These are phyloP conservation scores for Yamadazyma atlantica DNA, from an alignment of 1,139 yeast species.

Conservation along the genomic window DNA sequence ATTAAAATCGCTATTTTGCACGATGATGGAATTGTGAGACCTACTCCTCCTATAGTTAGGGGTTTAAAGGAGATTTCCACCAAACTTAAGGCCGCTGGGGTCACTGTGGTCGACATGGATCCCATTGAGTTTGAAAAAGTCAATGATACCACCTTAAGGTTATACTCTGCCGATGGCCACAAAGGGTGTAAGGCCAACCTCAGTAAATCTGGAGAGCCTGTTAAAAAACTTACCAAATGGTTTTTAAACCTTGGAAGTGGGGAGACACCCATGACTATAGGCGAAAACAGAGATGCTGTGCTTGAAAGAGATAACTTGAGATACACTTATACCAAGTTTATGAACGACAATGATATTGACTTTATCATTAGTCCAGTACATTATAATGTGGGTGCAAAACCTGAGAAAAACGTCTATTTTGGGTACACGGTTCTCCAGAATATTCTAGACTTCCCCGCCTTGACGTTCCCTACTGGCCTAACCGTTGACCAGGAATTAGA, in stretches of 20 bases:
- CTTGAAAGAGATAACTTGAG: conserved; percentile 51
- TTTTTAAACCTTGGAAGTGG: conserved; percentile 57
- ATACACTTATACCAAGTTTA: conserved; percentile 49
- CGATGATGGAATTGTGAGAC: conserved; percentile 2
- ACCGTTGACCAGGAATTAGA: conserved; percentile 49
- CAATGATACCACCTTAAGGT: conserved; percentile 47
- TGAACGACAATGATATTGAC: conserved; percentile 57
- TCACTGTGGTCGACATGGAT: conserved; percentile 25
- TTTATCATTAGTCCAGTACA: conserved; percentile 65
- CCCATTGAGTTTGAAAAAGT: conserved; percentile 38
- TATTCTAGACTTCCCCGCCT: conserved; percentile 58
- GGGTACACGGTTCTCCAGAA: conserved; percentile 69
- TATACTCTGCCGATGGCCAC: conserved; percentile 42
- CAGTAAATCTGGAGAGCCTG: conserved; percentile 52
- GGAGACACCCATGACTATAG: conserved; percentile 33
- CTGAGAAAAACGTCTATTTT: conserved; percentile 66
- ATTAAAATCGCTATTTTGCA: conserved; percentile 9
- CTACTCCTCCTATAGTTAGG: conserved; percentile 10
- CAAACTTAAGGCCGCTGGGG: conserved; percentile 3
- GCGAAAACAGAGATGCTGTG: conserved; percentile 48
- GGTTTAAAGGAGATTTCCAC: conserved; percentile 4
- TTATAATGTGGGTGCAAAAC: conserved; percentile 67
- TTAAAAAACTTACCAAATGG: conserved; percentile 54
- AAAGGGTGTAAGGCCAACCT: conserved; percentile 36
- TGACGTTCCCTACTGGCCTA: conserved; percentile 58